These are phyloP conservation scores for Hypoxylon sp. DNA, from an alignment of 2,329 filamentous ascomycete genomes.

Conservation along the genomic window DNA sequence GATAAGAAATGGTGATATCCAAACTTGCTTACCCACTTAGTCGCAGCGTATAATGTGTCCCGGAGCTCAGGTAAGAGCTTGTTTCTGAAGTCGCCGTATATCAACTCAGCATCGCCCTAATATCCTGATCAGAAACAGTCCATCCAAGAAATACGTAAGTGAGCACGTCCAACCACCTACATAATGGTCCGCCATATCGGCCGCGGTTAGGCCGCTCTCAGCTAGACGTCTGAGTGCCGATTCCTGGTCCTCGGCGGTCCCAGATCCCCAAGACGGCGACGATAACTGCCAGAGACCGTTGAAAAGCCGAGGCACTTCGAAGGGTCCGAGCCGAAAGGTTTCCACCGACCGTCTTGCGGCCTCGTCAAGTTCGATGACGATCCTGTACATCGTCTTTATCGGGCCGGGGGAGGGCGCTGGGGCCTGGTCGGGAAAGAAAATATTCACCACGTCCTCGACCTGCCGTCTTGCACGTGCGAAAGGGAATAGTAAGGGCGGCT, in stretches of 20 bases:
- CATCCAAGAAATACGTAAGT: no score
- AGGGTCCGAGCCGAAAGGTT: constrained; percentile 44
- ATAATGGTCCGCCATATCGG: constrained; percentile 59
- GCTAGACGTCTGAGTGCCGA: constrained; percentile 49
- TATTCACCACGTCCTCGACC: constrained; percentile 50
- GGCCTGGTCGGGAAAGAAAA: constrained; percentile 47
- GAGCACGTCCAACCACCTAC: constrained; percentile 39
- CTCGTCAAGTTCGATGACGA: not conserved
- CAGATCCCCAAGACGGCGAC: constrained; percentile 53
- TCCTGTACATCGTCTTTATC: not conserved
- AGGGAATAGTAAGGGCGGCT: constrained; percentile 45
- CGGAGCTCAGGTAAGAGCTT: constrained; percentile 45
- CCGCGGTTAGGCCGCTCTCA: constrained; percentile 49
- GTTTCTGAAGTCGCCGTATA: constrained; percentile 54
- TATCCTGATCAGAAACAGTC: constrained; percentile 8
- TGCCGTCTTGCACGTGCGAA: constrained; percentile 53
- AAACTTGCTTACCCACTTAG: constrained; percentile 50
- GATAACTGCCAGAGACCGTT: constrained; percentile 54
- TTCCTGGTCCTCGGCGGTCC: constrained; percentile 48
- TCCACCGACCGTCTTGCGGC: constrained; percentile 27
- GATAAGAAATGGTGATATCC: not conserved
- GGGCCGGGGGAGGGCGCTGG: not conserved
- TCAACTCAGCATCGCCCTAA: constrained; percentile 56
- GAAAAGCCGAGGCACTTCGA: constrained; percentile 50
- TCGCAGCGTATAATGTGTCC: constrained; percentile 53